Percentiles rank a stretch among this genome's conserved stretches.
Evolutionary conservation across 2,329 filamentous ascomycete genomes (phyloP).

Genomic region (Albophoma yamanashiensis): DNA sequence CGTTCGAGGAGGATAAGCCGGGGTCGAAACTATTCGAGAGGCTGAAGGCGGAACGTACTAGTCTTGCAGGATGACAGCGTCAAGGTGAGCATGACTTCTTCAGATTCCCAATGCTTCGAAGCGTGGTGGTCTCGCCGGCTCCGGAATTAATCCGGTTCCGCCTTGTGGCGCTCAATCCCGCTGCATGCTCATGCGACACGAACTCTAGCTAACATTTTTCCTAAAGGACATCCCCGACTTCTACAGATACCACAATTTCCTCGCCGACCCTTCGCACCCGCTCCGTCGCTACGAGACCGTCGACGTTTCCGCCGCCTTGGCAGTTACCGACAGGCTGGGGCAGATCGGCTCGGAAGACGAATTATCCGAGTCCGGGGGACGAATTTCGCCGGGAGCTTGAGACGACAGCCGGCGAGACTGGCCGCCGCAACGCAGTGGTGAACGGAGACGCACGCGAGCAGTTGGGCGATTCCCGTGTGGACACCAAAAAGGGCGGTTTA

Average conservation of each 20-base stretch:
- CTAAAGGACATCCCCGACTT: constrained; percentile 9
- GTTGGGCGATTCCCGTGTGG: background rate
- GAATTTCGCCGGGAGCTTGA: background rate
- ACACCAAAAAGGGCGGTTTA: background rate
- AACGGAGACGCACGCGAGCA: background rate
- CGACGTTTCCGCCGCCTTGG: constrained; percentile 2
- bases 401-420: background rate
- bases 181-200: background rate
- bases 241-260: constrained; percentile 5
- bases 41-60: background rate
- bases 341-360: background rate
- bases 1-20: background rate
- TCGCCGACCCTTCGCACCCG: constrained; percentile 6
- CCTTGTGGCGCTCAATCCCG: background rate
- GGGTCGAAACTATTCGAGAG: background rate
- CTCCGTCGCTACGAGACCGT: constrained; percentile 3
- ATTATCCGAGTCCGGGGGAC: background rate
- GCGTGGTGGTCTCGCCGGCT: constrained; percentile 3
- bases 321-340: background rate
- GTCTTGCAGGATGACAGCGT: constrained; percentile 4
- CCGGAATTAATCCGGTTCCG: constrained; percentile 9
- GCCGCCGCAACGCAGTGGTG: background rate
- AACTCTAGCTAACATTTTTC: constrained; percentile 14
- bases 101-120: too few species aligned
- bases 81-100: constrained; percentile 4